phyloP scores from a whole-genome alignment of 768 basidiomycete species.

The Pleurotus sapidus region DNA sequence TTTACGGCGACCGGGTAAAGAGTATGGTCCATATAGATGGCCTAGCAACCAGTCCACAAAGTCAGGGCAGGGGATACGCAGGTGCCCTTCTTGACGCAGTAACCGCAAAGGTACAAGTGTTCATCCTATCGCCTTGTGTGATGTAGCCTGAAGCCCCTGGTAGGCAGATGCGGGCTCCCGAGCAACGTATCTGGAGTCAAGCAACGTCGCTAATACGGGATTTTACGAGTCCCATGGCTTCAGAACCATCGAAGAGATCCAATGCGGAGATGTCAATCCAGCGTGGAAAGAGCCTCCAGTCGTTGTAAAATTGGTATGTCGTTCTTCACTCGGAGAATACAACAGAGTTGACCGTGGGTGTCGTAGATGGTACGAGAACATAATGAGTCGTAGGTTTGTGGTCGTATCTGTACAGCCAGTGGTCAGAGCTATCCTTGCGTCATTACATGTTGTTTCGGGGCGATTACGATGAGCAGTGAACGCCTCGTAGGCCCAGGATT shows the following conservation, averaged over 20 bases:
- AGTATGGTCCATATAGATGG: constrained; percentile 27
- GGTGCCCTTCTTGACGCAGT: constrained; percentile 24
- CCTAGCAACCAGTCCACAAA: constrained; percentile 23
- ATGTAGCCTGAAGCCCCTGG: neutral
- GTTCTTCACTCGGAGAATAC: neutral
- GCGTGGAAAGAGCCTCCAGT: constrained; percentile 25
- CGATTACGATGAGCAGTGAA: too few species aligned
- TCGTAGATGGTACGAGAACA: neutral
- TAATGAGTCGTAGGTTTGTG: too few species aligned
- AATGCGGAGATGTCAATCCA: constrained; percentile 27
- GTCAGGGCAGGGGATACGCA: constrained; percentile 28
- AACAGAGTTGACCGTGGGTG: neutral
- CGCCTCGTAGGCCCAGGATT: too few species aligned
- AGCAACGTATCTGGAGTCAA: constrained; percentile 27
- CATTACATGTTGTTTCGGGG: too few species aligned
- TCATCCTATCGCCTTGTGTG: neutral
- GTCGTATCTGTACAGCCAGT: too few species aligned
- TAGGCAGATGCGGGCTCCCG: constrained; percentile 26
- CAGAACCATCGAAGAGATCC: constrained; percentile 16
- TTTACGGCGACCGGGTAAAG: constrained; percentile 20
- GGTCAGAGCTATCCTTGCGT: too few species aligned
- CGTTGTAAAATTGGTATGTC: constrained; percentile 24
- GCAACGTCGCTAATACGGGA: constrained; percentile 16
- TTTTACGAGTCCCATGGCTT: constrained; percentile 25
- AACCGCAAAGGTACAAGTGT: constrained; percentile 18